phyloP scores from a whole-genome alignment of 106 monocot genomes.

The Phalaenopsis equestris region DNA sequence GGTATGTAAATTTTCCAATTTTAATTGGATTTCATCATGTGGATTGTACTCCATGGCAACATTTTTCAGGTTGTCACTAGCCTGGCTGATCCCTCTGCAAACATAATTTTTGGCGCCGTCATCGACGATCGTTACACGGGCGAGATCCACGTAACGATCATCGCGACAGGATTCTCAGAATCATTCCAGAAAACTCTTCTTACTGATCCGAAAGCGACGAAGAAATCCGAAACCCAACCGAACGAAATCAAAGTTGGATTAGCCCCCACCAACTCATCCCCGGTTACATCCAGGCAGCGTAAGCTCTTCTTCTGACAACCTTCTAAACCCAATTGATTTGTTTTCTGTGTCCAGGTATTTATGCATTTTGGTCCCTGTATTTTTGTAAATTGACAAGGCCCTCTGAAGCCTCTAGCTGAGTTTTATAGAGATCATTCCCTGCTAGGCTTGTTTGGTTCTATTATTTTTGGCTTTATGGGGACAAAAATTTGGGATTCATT shows the following conservation, averaged over 20 bases:
- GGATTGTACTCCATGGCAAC: neutral
- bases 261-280: slow-evolving; percentile 14
- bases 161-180: slow-evolving; percentile 87
- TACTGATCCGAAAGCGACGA: slow-evolving; percentile 55
- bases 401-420: neutral
- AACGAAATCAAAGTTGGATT: slow-evolving; percentile 36
- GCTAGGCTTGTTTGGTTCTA: no score
- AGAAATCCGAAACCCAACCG: slow-evolving; percentile 22
- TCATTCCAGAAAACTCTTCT: slow-evolving; percentile 84
- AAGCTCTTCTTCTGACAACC: slow-evolving; percentile 48
- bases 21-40: neutral
- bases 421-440: no score
- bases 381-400: neutral
- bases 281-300: slow-evolving; percentile 22
- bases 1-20: no score
- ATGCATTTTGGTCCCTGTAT: neutral
- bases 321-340: neutral
- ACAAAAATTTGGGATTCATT: neutral
- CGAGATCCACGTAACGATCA: slow-evolving; percentile 90
- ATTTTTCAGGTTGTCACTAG: slow-evolving; percentile 81
- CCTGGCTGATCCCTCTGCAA: slow-evolving; percentile 92
- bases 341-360: neutral
- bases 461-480: neutral
- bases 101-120: slow-evolving; percentile 98
- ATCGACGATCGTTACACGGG: slow-evolving; percentile 89